Conservation (phyloP, 345 rosid species). For the Alliaria petiolata region DNA sequence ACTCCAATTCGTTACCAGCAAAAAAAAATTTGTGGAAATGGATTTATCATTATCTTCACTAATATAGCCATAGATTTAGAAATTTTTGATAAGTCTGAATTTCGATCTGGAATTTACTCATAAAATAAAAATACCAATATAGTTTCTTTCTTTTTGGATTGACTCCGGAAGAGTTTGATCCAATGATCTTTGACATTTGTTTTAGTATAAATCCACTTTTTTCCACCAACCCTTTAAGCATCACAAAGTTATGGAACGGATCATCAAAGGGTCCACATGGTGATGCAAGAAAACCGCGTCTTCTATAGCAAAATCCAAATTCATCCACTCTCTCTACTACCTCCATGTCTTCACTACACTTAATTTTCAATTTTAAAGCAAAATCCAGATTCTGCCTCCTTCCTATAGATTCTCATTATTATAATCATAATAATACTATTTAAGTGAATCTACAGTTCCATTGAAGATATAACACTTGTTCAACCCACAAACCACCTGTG, state of each 20-base stretch:
- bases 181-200: constrained; percentile 24
- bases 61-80: too few relatives aligned
- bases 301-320: constrained; percentile 16
- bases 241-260: constrained; percentile 23
- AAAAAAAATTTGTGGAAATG: too few relatives aligned
- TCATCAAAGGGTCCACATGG: constrained; percentile 4
- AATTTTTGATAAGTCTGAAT: too few relatives aligned
- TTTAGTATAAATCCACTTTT: constrained; percentile 14
- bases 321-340: constrained; percentile 12
- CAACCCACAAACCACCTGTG: constrained; percentile 15
- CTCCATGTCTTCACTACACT: constrained; percentile 12
- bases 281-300: constrained; percentile 38
- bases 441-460: constrained; percentile 25
- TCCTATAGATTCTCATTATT: constrained; percentile 16
- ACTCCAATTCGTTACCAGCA: too few relatives aligned
- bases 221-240: constrained; percentile 23
- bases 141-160: neutral
- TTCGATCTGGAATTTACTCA: neutral
- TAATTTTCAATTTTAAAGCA: neutral
- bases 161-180: neutral
- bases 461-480: constrained; percentile 24
- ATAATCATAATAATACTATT: constrained; percentile 13
- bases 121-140: neutral
- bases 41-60: too few relatives aligned
- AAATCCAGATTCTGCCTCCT: constrained; percentile 22